phyloP scores from a whole-genome alignment of 805 yeast species.

The Suhomyces prunicola region DNA sequence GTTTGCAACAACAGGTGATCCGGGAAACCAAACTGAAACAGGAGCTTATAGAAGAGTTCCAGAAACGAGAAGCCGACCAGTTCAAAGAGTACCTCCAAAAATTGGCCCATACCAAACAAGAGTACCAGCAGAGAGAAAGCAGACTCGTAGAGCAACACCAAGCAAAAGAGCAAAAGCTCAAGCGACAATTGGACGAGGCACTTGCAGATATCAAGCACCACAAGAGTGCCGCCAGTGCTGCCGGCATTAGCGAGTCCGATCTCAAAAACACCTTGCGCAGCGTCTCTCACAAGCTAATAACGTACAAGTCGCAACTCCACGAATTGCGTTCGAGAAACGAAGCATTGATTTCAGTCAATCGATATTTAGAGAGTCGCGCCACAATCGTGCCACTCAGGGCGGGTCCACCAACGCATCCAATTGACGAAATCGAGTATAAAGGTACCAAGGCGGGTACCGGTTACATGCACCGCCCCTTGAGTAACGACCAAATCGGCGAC shows the following conservation, averaged over 20 bases:
- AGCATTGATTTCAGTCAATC: conserved; percentile 4
- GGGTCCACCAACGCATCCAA: background rate
- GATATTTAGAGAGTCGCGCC: background rate
- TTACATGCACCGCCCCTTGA: background rate
- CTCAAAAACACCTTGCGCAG: conserved; percentile 4
- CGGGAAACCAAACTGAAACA: background rate
- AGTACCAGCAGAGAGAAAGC: background rate
- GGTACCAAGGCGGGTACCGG: background rate
- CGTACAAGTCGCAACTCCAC: conserved; percentile 7
- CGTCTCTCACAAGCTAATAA: conserved; percentile 5
- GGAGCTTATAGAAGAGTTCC: conserved; percentile 7
- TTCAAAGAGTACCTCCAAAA: conserved; percentile 2
- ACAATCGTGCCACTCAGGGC: background rate
- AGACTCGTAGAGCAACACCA: background rate
- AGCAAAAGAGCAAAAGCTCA: background rate
- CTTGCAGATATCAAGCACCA: background rate
- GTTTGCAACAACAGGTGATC: background rate
- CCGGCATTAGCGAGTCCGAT: background rate
- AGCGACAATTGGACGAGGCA: background rate
- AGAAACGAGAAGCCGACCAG: conserved; percentile 3
- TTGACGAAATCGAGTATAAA: background rate
- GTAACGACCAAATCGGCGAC: background rate
- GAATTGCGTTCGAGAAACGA: conserved; percentile 6
- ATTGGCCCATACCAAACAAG: background rate
- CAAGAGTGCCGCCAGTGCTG: background rate